Evolutionary conservation across 148 eudicot species (phyloP), one percentile per base, ranked within the genome.

Genomic region (Cornus suecica): DNA sequence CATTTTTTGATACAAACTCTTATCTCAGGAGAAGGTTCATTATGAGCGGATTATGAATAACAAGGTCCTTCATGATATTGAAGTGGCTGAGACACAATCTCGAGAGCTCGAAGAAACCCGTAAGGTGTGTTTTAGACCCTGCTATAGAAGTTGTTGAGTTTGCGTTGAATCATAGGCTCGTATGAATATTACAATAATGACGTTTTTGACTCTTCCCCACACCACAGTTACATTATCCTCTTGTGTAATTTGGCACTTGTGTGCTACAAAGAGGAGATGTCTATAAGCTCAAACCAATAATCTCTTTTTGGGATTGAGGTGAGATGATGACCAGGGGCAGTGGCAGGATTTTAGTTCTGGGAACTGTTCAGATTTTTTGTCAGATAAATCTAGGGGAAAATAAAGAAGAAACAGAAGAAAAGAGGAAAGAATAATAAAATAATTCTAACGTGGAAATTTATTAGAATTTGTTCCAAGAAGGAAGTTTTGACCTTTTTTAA

Each of bases 81-180:
- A 89, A 76, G 80, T 72, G 51, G 91, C 90, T 51, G 90, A 92
- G 77, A 81, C 80, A 69, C 80, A 87, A 42, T 81, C 70, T 79
- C 76, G 52, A 83, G 88, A 84, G 84, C 92, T 92, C 73, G 88
- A 90, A 73, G 74, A 85, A 27, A 73, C 77, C 31, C 86, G 90
- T 28, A 75, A 82, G 97, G 99, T 94, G 80, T 68, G 71, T 18
- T 60, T 65, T 22, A 34, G 66, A 14, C 41, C 34, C 37, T 67
- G 34, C 5, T 79, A 20, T 25, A n/a, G 61, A 69, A 62, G 16
- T 51, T 76, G 60, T 4, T 20, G 15, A 52, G 11, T 22, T 34
- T 58, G 60, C 15, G 69, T 52, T 68, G n/a, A 58, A 58, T 58
- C 22, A 58, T 18, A 48, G 24, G 62, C 2, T n/a, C 23, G 8